Percentiles rank a stretch among this genome's conserved stretches.
Conservation (phyloP, 495 filamentous ascomycete species). For the Tuber magnatum region DNA sequence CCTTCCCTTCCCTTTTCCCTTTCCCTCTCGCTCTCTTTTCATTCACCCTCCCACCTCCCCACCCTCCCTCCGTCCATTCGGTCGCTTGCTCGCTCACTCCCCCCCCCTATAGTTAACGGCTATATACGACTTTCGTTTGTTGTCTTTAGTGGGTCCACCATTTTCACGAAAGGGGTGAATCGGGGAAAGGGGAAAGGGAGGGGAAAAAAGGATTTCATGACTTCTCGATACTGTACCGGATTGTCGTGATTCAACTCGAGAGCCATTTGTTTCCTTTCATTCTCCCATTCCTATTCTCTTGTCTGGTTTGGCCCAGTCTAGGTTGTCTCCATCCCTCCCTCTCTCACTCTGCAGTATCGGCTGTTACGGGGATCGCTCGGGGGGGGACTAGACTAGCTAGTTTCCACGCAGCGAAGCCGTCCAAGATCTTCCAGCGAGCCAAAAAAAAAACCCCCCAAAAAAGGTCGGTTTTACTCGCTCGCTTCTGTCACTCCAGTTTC, state of each 20-base stretch:
- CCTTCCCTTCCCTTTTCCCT: neutral
- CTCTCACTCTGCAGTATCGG: neutral
- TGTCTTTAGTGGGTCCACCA: neutral
- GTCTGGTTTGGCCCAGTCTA: neutral
- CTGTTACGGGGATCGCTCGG: neutral
- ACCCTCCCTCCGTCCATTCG: conserved; percentile 15
- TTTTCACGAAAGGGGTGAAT: neutral
- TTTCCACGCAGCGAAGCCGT: neutral
- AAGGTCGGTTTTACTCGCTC: conserved; percentile 5
- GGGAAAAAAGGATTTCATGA: neutral
- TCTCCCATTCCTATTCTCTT: conserved; percentile 11
- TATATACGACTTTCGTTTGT: conserved; percentile 3
- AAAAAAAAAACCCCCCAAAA: neutral
- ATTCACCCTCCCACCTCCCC: conserved; percentile 5
- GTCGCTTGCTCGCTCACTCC: conserved; percentile 11
- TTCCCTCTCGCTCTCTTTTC: neutral
- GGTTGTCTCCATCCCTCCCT: neutral
- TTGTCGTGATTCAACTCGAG: conserved; percentile 16
- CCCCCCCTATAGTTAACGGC: conserved; percentile 2
- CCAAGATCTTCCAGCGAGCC: neutral
- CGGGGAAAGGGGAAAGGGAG: neutral
- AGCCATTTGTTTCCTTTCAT: conserved; percentile 24
- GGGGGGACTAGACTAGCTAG: neutral
- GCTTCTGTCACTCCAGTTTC: conserved; percentile 2
- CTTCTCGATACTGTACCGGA: neutral